Evolutionary conservation across 495 filamentous ascomycete species (phyloP).

Genomic region (Choiromyces venosus): DNA sequence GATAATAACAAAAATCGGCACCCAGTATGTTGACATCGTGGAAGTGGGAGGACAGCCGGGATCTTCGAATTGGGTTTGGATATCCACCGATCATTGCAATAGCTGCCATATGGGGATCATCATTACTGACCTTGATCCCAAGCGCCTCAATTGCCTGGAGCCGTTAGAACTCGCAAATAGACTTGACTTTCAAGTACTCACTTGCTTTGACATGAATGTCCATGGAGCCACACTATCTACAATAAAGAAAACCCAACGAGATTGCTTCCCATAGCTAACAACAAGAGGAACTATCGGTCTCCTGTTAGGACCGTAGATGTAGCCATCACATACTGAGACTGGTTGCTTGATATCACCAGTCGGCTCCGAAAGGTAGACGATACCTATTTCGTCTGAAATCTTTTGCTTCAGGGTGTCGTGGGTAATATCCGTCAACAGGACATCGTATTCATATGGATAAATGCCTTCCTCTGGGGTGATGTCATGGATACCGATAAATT

Average conservation of each 20-base stretch:
- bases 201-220: constrained; percentile 7
- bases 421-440: constrained; percentile 15
- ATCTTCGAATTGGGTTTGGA: background rate
- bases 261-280: constrained; percentile 8
- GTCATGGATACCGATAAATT: background rate
- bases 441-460: constrained; percentile 6
- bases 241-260: constrained; percentile 16
- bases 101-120: background rate
- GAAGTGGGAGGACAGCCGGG: constrained; percentile 1
- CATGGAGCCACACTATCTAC: constrained; percentile 5
- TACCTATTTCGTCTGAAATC: constrained; percentile 15
- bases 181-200: constrained; percentile 19
- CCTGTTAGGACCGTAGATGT: constrained; percentile 18
- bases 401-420: constrained; percentile 12
- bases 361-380: constrained; percentile 21
- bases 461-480: constrained; percentile 3
- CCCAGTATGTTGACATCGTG: constrained; percentile 11
- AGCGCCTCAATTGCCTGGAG: background rate
- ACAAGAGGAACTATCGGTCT: constrained; percentile 12
- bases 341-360: constrained; percentile 13
- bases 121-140: background rate
- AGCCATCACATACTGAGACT: constrained; percentile 12
- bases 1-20: constrained; percentile 8
- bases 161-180: constrained; percentile 6
- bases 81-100: constrained; percentile 10